Conservation (phyloP, 345 rosid genomes). For the Eucalyptus pumila region DNA sequence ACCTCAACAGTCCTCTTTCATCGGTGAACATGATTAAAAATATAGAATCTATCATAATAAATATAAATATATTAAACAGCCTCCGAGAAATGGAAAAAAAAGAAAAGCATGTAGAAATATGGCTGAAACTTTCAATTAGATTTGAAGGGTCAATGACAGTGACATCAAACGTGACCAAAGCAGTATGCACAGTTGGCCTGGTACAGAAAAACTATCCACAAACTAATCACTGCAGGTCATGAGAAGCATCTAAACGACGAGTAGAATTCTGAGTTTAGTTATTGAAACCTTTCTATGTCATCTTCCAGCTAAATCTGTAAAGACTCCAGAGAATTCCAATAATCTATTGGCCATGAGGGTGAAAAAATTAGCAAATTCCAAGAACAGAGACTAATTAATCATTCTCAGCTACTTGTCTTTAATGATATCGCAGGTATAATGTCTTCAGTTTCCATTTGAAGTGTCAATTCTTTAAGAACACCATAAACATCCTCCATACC, state of each 20-base stretch:
- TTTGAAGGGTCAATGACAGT: not conserved
- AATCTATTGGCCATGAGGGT: not conserved
- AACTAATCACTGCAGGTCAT: not conserved
- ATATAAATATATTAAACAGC: not conserved
- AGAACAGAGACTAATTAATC: not conserved
- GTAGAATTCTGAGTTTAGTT: not conserved
- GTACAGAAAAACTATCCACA: not conserved
- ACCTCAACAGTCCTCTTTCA: not conserved
- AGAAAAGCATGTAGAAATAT: not conserved
- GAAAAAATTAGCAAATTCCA: not conserved
- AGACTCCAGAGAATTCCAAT: not conserved
- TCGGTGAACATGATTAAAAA: not conserved
- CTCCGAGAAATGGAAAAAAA: not conserved
- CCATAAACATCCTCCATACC: not conserved
- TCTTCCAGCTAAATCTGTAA: not conserved
- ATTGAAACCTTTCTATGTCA: not conserved
- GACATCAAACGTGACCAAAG: not conserved
- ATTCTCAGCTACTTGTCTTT: not conserved
- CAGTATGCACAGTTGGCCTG: not conserved
- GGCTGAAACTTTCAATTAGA: not conserved
- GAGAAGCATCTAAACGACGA: not conserved
- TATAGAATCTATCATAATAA: not conserved
- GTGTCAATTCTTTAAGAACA: constrained; percentile 15
- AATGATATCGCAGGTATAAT: not conserved
- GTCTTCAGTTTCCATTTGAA: not conserved